phyloP scores from a whole-genome alignment of 257 asterid species.

The Solanum infundibuliforme region DNA sequence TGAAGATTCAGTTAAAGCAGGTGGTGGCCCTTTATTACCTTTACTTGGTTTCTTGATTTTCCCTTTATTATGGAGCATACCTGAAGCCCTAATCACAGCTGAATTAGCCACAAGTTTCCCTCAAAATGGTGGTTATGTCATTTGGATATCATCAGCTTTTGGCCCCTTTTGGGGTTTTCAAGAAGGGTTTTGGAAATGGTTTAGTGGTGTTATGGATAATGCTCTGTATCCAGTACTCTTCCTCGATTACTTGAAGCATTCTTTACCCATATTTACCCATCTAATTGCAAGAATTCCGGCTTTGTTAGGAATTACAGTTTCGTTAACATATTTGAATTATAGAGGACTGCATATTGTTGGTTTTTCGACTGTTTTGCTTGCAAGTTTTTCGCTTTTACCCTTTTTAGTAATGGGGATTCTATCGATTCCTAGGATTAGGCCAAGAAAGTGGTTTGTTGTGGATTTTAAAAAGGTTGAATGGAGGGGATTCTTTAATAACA shows the following conservation, averaged over 20 bases:
- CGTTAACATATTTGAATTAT: conserved; percentile 1
- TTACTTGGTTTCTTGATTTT: conserved; percentile 22
- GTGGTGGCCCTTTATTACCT: conserved; percentile 24
- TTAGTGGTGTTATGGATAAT: conserved; percentile 91
- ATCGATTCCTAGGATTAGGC: conserved; percentile 4
- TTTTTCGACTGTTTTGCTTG: conserved; percentile 1
- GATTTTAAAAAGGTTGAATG: conserved; percentile 4
- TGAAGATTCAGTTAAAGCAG: conserved; percentile 25
- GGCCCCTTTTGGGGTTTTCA: conserved; percentile 28
- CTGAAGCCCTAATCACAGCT: conserved; percentile 29
- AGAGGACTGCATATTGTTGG: conserved; percentile 11
- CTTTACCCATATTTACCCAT: conserved; percentile 42
- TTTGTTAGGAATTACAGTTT: neutral
- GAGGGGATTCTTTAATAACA: conserved; percentile 4
- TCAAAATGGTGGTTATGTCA: conserved; percentile 27
- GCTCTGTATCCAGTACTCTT: conserved; percentile 87
- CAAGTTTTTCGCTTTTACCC: conserved; percentile 1
- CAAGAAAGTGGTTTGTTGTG: conserved; percentile 1
- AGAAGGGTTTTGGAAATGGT: conserved; percentile 78
- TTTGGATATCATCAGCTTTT: conserved; percentile 28
- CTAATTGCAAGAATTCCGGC: conserved; percentile 23
- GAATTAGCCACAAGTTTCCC: conserved; percentile 33
- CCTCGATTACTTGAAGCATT: conserved; percentile 79
- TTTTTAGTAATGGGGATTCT: conserved; percentile 8
- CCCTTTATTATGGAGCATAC: conserved; percentile 23